Conservation (phyloP, 1,284 basidiomycete species). For the Cryptococcus floricola region DNA sequence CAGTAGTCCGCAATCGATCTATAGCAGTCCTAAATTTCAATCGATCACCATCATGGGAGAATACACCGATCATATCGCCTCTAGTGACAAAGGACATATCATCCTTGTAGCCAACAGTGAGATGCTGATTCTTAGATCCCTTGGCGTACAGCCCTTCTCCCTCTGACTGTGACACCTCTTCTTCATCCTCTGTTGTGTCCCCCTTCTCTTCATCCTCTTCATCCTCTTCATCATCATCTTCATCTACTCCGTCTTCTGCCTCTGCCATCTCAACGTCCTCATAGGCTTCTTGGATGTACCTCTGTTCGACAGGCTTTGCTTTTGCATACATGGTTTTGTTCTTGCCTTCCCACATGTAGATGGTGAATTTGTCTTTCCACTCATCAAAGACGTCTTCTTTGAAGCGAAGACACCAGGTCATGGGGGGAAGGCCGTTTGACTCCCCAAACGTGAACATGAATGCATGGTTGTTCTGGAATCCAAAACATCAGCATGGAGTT, state of each 20-base stretch:
- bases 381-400: slow-evolving; percentile 56
- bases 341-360: slow-evolving; percentile 75
- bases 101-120: slow-evolving; percentile 94
- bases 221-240: slow-evolving; percentile 62
- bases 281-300: slow-evolving; percentile 62
- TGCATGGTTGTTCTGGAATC: slow-evolving; percentile 51
- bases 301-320: slow-evolving; percentile 69
- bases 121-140: slow-evolving; percentile 75
- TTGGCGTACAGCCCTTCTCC: slow-evolving; percentile 49
- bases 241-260: slow-evolving; percentile 49
- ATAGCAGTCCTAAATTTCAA: slow-evolving; percentile 88
- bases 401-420: slow-evolving; percentile 83
- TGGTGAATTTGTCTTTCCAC: slow-evolving; percentile 67
- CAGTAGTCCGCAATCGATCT: slow-evolving; percentile 72
- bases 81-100: slow-evolving; percentile 94
- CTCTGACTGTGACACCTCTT: slow-evolving; percentile 50
- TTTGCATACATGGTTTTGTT: slow-evolving; percentile 75
- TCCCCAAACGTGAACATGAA: slow-evolving; percentile 61
- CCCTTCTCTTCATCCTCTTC: slow-evolving; percentile 68
- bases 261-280: slow-evolving; percentile 82
- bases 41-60: slow-evolving; percentile 74
- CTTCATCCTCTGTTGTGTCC: slow-evolving; percentile 51
- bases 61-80: slow-evolving; percentile 96
- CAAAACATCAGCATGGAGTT: slow-evolving; percentile 7
- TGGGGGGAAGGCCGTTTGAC: slow-evolving; percentile 58